Base-by-base conservation (phyloP, 176 grass and related monocot species). In the Echinochloa phyllopogon region DNA sequence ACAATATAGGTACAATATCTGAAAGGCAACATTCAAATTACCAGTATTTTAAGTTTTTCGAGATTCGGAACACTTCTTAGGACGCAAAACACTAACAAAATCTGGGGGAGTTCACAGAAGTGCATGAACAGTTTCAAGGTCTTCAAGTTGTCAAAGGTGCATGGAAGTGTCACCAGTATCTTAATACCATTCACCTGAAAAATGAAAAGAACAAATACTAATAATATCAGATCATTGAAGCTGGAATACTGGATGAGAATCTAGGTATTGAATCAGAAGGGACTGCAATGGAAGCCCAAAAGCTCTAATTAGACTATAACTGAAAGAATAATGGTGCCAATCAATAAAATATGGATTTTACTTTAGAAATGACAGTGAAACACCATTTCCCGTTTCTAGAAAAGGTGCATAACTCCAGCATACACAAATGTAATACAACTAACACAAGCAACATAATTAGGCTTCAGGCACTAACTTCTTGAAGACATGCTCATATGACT, bases 71-170 rank as follows among this genome's bases (percentile, higher is more conserved):
- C 36, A 13, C 25, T 80, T 67, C 44, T 86, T 51, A 80, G 15
- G 27, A 86, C 64, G 76, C 76, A 80, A 64, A 80, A 53, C 21
- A 58, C 20, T 29, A 4, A 73, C 45, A 80, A 51, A 72, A 80
- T 80, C 6, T 29, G 12, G 44, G 84, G 56, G 24, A 80, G 53
- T 21, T 86, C 76, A 73, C 76, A 63, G 16, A 86, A 86, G 6
- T 86, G 42, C 24, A 20, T 80, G 52, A 15, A 73, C 17, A 86
- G 18, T 18, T 63, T 51, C 45, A 86, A 72, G 36, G 33, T 73
- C 44, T 79, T 80, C 24, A 86, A 72, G 33, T 52, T 73, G 16
- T 13, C 15, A 72, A 73, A 86, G 24, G 16, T 86, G 76, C 66
- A 86, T 65, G 36, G 57, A 73, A 73, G 67, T 52, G 16, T 73